Evolutionary conservation across 345 rosid species (phyloP).

Genomic region (Salix purpurea): DNA sequence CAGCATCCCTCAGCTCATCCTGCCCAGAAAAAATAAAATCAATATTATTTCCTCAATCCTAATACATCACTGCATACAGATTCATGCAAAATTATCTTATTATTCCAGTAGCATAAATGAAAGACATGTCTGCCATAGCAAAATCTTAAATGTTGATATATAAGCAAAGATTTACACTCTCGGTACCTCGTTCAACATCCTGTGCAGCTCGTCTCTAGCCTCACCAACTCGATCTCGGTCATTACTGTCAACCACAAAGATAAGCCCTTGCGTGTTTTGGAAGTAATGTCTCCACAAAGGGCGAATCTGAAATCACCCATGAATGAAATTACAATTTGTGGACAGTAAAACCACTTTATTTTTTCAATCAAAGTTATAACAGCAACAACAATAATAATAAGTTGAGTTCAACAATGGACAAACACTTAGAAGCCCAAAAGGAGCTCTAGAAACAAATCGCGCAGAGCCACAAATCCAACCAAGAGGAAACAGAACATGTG

Average conservation of each 20-base stretch:
- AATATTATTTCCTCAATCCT: not conserved
- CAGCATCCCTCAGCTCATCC: not conserved
- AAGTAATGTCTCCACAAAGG: conserved; percentile 1
- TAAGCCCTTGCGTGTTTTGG: not conserved
- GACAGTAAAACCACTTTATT: not conserved
- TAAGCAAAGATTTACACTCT: not conserved
- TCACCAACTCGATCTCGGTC: not conserved
- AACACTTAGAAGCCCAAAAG: not conserved
- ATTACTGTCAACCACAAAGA: not conserved
- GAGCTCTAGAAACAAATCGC: not conserved
- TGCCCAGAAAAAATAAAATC: not conserved
- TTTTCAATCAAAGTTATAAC: not conserved
- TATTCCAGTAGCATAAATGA: not conserved
- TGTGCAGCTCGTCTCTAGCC: not conserved
- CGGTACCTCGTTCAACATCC: not conserved
- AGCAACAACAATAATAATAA: too few relatives aligned
- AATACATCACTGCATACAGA: not conserved
- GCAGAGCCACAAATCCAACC: not conserved
- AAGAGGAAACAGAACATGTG: not conserved
- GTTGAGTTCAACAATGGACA: not conserved
- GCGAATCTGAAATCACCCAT: not conserved
- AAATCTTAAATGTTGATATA: not conserved
- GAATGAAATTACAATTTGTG: not conserved
- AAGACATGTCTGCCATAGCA: not conserved
- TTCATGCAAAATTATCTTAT: not conserved